These are phyloP conservation scores for Aquilaria yunnanensis DNA, from an alignment of 345 rosid species.

Conservation along the genomic window DNA sequence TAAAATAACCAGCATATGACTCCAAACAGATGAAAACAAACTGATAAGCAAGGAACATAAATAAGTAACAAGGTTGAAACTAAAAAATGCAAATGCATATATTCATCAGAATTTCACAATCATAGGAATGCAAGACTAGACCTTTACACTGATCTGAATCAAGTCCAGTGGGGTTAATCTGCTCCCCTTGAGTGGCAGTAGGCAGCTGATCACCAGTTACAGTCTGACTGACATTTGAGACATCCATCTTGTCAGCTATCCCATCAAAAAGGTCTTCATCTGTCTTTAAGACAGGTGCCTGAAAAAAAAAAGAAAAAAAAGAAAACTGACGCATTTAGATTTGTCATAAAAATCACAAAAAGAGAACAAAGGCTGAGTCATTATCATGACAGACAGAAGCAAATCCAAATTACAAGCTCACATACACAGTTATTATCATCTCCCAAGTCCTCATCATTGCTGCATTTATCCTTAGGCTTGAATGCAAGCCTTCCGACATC, in stretches of 20 bases:
- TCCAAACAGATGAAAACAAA: too few species aligned
- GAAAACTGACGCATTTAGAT: background rate
- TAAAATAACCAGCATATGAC: too few species aligned
- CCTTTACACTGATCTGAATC: slow-evolving; percentile 15
- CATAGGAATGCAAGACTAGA: slow-evolving; percentile 3
- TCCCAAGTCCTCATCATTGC: slow-evolving; percentile 30
- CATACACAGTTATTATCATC: slow-evolving; percentile 46
- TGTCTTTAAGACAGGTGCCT: slow-evolving; percentile 36
- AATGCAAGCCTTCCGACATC: slow-evolving; percentile 49
- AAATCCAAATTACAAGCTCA: slow-evolving; percentile 10
- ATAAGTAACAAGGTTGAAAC: background rate
- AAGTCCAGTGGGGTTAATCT: slow-evolving; percentile 6
- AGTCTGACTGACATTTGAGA: slow-evolving; percentile 16
- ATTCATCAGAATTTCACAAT: background rate
- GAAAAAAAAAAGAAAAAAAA: background rate
- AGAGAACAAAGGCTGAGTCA: background rate
- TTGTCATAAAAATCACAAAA: slow-evolving; percentile 2
- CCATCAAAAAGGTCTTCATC: slow-evolving; percentile 17
- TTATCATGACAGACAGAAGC: background rate
- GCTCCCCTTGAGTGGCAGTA: slow-evolving; percentile 17
- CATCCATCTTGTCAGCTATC: slow-evolving; percentile 17
- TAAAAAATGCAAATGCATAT: background rate
- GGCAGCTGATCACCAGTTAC: slow-evolving; percentile 19
- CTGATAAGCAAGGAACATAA: background rate
- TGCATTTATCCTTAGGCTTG: slow-evolving; percentile 39